phyloP scores from a whole-genome alignment of 2,329 filamentous ascomycete genomes.

The Aspergillus latus region DNA sequence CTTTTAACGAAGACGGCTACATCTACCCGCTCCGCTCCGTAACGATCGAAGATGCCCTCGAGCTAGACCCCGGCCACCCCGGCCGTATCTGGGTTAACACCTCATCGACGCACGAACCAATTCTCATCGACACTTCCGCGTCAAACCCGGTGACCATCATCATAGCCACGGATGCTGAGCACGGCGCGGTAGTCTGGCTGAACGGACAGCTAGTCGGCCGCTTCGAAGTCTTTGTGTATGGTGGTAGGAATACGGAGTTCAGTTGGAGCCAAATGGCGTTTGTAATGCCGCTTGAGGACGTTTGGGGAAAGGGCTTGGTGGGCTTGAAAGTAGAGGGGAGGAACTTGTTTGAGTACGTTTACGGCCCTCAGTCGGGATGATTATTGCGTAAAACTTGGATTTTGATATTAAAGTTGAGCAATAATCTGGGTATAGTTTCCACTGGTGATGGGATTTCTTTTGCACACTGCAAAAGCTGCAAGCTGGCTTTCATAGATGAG shows the following conservation, averaged over 20 bases:
- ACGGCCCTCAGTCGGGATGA: too few species aligned
- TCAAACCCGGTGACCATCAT: constrained; percentile 24
- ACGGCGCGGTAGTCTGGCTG: constrained; percentile 53
- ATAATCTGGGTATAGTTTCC: too few species aligned
- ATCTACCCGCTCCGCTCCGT: constrained; percentile 53
- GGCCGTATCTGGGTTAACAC: constrained; percentile 57
- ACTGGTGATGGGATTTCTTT: too few species aligned
- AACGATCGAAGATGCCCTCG: constrained; percentile 36
- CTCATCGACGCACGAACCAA: constrained; percentile 46
- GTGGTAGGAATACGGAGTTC: constrained; percentile 52
- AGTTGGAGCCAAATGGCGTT: constrained; percentile 61
- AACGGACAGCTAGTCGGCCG: constrained; percentile 49
- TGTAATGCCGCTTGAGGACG: constrained; percentile 49
- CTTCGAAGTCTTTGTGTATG: constrained; percentile 57
- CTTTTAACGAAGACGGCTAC: constrained; percentile 48
- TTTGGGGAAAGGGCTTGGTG: constrained; percentile 8
- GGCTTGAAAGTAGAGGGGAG: background rate
- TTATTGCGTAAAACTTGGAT: too few species aligned
- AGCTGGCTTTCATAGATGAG: too few species aligned
- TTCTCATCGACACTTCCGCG: constrained; percentile 31
- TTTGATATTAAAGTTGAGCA: too few species aligned
- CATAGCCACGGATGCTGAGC: constrained; percentile 40
- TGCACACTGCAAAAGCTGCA: too few species aligned
- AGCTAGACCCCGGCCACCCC: constrained; percentile 48
- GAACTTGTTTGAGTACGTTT: background rate